Evolutionary conservation across 768 basidiomycete species (phyloP).

Genomic region (Boletales sp.): DNA sequence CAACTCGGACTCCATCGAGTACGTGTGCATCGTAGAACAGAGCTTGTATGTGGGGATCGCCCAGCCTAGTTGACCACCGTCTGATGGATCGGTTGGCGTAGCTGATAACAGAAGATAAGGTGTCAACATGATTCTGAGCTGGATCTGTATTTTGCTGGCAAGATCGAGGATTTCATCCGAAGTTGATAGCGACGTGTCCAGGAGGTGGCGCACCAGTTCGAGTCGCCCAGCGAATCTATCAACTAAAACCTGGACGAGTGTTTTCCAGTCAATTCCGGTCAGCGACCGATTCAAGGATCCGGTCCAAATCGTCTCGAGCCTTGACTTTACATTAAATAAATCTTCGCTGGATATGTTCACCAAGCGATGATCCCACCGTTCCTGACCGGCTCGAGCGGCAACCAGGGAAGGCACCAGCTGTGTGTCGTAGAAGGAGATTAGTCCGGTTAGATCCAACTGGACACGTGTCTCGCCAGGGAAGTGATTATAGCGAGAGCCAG

Average conservation of each 20-base stretch:
- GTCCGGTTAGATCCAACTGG: conserved; percentile 29
- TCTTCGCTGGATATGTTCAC: conserved; percentile 24
- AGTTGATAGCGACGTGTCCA: conserved; percentile 9
- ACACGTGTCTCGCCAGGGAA: conserved; percentile 36
- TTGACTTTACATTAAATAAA: conserved; percentile 2
- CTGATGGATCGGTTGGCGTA: conserved; percentile 1
- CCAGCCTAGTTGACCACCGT: conserved; percentile 20
- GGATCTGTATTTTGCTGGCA: conserved; percentile 13
- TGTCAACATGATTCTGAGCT: conserved; percentile 26
- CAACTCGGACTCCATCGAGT: not conserved
- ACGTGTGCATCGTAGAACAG: conserved; percentile 29
- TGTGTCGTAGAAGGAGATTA: conserved; percentile 38
- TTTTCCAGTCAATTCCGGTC: conserved; percentile 32
- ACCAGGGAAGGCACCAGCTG: conserved; percentile 30
- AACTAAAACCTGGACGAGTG: conserved; percentile 27
- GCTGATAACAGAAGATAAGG: conserved; percentile 26
- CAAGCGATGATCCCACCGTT: conserved; percentile 33
- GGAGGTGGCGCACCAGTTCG: conserved; percentile 22
- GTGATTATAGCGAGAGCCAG: conserved; percentile 32
- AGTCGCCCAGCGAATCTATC: conserved; percentile 32
- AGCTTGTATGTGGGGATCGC: conserved; percentile 25
- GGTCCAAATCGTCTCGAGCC: conserved; percentile 2
- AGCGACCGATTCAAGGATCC: conserved; percentile 10
- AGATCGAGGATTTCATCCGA: conserved; percentile 3
- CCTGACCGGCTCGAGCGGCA: conserved; percentile 14